These are phyloP conservation scores for Ophiostoma tasmaniense DNA, from an alignment of 2,329 filamentous ascomycete genomes.

Conservation along the genomic window DNA sequence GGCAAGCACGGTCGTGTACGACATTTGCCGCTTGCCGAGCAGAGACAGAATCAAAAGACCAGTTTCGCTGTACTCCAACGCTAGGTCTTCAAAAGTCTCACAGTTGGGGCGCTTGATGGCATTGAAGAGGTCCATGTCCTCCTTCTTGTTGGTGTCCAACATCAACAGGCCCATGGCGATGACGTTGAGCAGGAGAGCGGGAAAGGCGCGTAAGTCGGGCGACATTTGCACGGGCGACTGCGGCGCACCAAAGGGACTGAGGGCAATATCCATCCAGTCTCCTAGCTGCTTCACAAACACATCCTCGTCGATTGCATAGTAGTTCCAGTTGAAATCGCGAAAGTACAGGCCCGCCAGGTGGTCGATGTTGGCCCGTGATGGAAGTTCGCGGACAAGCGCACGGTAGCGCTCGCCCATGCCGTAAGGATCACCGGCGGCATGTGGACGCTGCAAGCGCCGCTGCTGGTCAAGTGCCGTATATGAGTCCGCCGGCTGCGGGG, in stretches of 20 bases:
- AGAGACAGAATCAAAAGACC: slow-evolving; percentile 45
- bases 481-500: background rate
- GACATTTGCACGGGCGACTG: slow-evolving; percentile 43
- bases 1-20: slow-evolving; percentile 48
- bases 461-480: slow-evolving; percentile 12
- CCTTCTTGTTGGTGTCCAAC: slow-evolving; percentile 35
- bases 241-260: slow-evolving; percentile 39
- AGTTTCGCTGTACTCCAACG: slow-evolving; percentile 52
- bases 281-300: slow-evolving; percentile 43
- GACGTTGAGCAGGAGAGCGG: slow-evolving; percentile 52
- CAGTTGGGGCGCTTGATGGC: slow-evolving; percentile 49
- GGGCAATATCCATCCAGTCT: slow-evolving; percentile 42
- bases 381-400: slow-evolving; percentile 48
- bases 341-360: slow-evolving; percentile 39
- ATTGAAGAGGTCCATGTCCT: slow-evolving; percentile 40
- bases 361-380: slow-evolving; percentile 45
- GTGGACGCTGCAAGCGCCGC: slow-evolving; percentile 19
- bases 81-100: slow-evolving; percentile 54
- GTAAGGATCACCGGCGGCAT: slow-evolving; percentile 47
- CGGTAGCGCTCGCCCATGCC: slow-evolving; percentile 27
- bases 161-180: slow-evolving; percentile 47
- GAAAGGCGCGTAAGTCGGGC: slow-evolving; percentile 47
- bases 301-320: slow-evolving; percentile 46
- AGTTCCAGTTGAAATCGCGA: slow-evolving; percentile 51
- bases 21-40: slow-evolving; percentile 49